Conservation (phyloP, 352 stramenopile species). For the Phytopythium montanum region DNA sequence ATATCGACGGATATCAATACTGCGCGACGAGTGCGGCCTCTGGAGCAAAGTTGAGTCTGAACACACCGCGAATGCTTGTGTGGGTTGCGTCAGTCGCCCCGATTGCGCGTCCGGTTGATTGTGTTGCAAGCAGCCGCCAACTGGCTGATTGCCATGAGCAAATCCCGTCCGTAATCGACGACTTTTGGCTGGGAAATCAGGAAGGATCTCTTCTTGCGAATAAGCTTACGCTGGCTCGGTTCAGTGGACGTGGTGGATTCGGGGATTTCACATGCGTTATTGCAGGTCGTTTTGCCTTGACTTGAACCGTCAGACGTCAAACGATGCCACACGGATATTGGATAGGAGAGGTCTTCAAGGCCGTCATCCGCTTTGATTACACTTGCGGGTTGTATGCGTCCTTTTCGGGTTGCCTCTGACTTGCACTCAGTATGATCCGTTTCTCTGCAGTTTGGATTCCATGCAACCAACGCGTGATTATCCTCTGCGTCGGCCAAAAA, state of each 20-base stretch:
- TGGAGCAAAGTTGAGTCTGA: not conserved
- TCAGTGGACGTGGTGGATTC: no score
- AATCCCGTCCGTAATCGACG: not conserved
- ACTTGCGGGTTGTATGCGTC: not conserved
- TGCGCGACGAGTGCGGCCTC: no score
- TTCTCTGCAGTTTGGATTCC: constrained; percentile 12
- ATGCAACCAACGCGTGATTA: constrained; percentile 28
- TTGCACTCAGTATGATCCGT: not conserved
- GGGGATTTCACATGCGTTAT: not conserved
- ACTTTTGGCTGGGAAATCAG: not conserved
- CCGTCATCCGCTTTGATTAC: not conserved
- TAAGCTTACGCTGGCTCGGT: no score
- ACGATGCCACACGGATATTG: not conserved
- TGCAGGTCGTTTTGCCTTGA: not conserved
- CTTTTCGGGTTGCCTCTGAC: not conserved
- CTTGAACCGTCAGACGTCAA: constrained; percentile 1
- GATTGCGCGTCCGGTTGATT: not conserved
- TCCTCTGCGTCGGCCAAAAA: constrained; percentile 15
- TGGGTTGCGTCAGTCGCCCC: not conserved
- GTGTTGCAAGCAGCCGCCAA: not conserved
- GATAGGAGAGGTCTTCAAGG: not conserved
- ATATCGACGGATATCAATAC: no score
- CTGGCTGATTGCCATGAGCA: not conserved
- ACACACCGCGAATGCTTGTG: constrained; percentile 1
- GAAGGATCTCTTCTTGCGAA: not conserved